phyloP scores from a whole-genome alignment of 257 asterid species.

The Capsicum pubescens region DNA sequence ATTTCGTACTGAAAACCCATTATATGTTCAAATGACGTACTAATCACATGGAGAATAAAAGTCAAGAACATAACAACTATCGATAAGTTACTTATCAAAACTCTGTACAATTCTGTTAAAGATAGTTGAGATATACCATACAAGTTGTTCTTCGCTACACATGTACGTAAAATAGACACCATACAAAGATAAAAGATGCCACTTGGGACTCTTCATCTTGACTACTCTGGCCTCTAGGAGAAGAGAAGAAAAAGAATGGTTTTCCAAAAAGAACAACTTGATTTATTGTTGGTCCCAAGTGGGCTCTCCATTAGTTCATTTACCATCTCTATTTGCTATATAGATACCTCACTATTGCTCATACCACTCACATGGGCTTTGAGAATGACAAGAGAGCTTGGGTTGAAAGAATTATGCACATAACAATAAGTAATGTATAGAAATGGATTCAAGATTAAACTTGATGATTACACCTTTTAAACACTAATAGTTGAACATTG shows the following conservation, averaged over 20 bases:
- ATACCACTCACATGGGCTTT: slow-evolving; percentile 26
- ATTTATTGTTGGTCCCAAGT: slow-evolving; percentile 30
- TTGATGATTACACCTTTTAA: not conserved
- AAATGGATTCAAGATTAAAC: not conserved
- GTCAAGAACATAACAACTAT: not conserved
- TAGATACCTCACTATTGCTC: slow-evolving; percentile 20
- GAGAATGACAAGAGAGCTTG: slow-evolving; percentile 33
- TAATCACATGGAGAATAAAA: not conserved
- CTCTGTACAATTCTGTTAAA: not conserved
- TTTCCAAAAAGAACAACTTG: slow-evolving; percentile 28
- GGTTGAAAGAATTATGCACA: slow-evolving; percentile 30
- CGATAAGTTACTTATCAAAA: slow-evolving; percentile 11
- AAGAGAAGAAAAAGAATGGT: not conserved
- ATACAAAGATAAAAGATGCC: not conserved
- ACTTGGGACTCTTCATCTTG: not conserved
- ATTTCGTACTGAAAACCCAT: not conserved
- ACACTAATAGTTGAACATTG: not conserved
- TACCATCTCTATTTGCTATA: slow-evolving; percentile 29
- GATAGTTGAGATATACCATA: not conserved
- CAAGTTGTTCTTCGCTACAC: not conserved
- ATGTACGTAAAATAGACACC: slow-evolving; percentile 9
- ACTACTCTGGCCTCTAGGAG: not conserved
- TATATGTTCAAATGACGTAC: not conserved
- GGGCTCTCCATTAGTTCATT: slow-evolving; percentile 20
- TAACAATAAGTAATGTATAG: not conserved